Conservation (phyloP, 148 eudicot species). For the Vaccinium corymbosum region DNA sequence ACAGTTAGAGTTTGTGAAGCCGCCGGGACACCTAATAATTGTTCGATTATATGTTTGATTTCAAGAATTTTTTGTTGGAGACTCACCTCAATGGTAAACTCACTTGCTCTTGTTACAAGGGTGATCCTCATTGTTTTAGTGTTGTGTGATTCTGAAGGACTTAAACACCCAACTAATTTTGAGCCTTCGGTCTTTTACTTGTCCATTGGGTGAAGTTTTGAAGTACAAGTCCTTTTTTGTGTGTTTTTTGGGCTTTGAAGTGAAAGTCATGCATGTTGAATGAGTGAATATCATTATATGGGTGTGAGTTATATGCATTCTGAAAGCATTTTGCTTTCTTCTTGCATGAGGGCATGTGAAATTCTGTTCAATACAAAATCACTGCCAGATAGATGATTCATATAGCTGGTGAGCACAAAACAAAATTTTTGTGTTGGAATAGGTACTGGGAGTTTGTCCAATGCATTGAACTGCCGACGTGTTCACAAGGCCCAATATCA, state of each 20-base stretch:
- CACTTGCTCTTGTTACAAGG: slow-evolving; percentile 37
- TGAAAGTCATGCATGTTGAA: slow-evolving; percentile 37
- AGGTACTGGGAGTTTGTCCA: too few relatives aligned
- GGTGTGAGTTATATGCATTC: slow-evolving; percentile 36
- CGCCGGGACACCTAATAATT: slow-evolving; percentile 44
- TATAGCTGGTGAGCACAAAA: too few relatives aligned
- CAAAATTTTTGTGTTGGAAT: too few relatives aligned
- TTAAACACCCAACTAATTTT: not conserved
- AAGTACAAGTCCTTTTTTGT: not conserved
- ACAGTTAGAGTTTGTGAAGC: slow-evolving; percentile 57
- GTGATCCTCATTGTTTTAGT: slow-evolving; percentile 48
- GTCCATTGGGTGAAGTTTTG: not conserved
- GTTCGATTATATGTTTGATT: slow-evolving; percentile 58
- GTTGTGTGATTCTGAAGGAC: not conserved
- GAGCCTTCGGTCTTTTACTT: not conserved
- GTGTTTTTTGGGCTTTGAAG: not conserved
- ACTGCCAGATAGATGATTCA: too few relatives aligned
- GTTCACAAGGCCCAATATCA: too few relatives aligned
- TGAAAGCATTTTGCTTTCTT: slow-evolving; percentile 21
- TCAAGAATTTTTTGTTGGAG: slow-evolving; percentile 55
- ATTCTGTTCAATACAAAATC: not conserved
- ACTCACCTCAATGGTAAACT: slow-evolving; percentile 49
- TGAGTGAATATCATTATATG: slow-evolving; percentile 27
- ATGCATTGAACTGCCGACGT: too few relatives aligned
- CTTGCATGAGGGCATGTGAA: not conserved